These are phyloP conservation scores for Rhododendron ovatum DNA, from an alignment of 148 eudicot genomes.

Conservation along the genomic window DNA sequence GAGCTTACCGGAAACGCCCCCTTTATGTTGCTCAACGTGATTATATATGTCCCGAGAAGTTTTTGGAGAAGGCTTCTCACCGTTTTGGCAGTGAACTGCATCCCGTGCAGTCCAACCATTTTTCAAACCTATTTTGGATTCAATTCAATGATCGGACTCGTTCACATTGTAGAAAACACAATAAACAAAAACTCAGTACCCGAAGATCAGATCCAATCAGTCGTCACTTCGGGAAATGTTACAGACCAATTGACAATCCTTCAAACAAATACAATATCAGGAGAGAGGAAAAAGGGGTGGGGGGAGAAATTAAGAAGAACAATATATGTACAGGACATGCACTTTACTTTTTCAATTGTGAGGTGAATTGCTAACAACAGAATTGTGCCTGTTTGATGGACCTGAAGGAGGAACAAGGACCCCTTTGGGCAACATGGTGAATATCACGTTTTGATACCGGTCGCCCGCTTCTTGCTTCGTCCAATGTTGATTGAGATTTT, in stretches of 20 bases:
- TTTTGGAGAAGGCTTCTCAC: too few relatives aligned
- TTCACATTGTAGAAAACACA: background rate
- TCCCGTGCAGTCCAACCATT: too few relatives aligned
- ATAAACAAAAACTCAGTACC: background rate
- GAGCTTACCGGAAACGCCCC: too few relatives aligned
- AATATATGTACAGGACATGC: background rate
- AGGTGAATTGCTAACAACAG: constrained; percentile 10
- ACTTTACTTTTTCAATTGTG: constrained; percentile 8
- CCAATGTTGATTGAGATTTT: background rate
- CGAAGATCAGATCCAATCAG: background rate
- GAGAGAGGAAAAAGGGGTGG: background rate
- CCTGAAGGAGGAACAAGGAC: constrained; percentile 18
- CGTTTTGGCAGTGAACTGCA: too few relatives aligned
- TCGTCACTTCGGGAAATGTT: background rate
- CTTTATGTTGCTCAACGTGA: too few relatives aligned
- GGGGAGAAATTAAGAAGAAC: background rate
- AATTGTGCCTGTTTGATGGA: constrained; percentile 27
- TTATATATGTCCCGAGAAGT: too few relatives aligned
- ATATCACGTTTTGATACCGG: background rate
- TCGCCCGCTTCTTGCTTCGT: background rate
- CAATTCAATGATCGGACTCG: too few relatives aligned
- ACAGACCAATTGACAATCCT: background rate
- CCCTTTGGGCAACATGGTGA: constrained; percentile 19
- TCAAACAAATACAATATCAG: background rate
- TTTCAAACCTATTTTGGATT: too few relatives aligned